A percentile compares a stretch with the other conserved stretches of the same genome.
These are phyloP conservation scores for Vigna trinervia DNA, from an alignment of 306 rosid species.

Conservation along the genomic window DNA sequence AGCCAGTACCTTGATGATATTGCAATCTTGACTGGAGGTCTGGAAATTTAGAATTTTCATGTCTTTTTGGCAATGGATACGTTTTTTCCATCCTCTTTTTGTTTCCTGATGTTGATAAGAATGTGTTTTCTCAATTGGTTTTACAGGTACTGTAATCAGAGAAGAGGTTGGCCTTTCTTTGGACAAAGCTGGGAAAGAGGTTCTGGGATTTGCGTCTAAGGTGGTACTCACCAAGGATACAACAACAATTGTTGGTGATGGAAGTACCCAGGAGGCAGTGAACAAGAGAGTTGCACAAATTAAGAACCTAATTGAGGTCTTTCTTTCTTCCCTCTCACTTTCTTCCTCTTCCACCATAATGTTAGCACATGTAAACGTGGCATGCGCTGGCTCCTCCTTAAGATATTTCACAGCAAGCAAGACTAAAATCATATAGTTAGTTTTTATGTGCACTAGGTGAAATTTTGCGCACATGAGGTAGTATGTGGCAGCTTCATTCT, in stretches of 20 bases:
- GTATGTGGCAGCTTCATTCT: background rate
- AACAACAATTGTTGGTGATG: conserved; percentile 95
- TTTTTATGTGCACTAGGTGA: background rate
- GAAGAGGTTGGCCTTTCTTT: conserved; percentile 94
- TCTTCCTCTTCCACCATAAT: background rate
- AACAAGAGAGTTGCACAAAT: conserved; percentile 94
- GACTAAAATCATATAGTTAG: background rate
- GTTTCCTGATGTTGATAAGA: conserved; percentile 13
- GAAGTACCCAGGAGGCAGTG: conserved; percentile 95
- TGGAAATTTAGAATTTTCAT: conserved; percentile 2
- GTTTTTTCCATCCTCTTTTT: background rate
- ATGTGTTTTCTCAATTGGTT: conserved; percentile 12
- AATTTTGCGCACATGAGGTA: background rate
- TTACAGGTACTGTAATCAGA: conserved; percentile 87
- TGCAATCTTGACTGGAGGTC: conserved; percentile 96
- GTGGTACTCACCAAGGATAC: conserved; percentile 94
- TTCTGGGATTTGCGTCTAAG: conserved; percentile 89
- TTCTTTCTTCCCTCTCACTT: conserved; percentile 4
- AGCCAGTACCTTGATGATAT: conserved; percentile 99
- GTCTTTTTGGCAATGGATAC: background rate
- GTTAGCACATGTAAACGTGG: background rate
- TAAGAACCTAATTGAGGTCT: conserved; percentile 84
- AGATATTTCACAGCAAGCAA: background rate
- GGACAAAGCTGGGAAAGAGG: conserved; percentile 95
- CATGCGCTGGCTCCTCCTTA: background rate